Conservation (phyloP, 371 early-diverging fungal species). For the Capillidium rhysosporum region DNA sequence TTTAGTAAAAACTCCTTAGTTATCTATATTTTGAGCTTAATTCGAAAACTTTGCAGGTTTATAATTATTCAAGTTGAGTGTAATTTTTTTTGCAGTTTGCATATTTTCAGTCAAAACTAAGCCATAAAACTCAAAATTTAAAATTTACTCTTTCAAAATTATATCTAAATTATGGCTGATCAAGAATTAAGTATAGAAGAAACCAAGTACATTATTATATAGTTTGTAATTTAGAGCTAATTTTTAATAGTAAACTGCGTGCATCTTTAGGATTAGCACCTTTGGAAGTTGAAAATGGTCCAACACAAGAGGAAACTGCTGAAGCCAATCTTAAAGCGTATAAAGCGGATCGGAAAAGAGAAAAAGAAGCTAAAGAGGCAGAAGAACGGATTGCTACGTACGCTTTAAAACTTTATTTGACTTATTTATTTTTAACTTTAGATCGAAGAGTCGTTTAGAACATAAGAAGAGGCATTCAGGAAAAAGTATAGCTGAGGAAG, state of each 20-base stretch:
- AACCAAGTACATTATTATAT: not conserved
- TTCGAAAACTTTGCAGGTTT: too few relatives aligned
- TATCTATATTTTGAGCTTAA: too few relatives aligned
- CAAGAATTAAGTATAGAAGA: not conserved
- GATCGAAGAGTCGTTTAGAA: conserved; percentile 33
- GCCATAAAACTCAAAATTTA: too few relatives aligned
- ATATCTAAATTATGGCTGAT: not conserved
- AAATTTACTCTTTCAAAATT: too few relatives aligned
- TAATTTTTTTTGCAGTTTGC: too few relatives aligned
- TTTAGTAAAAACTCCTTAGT: too few relatives aligned
- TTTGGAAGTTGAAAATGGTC: conserved; percentile 21
- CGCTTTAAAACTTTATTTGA: too few relatives aligned
- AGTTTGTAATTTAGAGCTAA: not conserved
- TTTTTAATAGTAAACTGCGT: conserved; percentile 24
- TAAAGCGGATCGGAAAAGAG: conserved; percentile 24
- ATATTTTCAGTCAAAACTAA: too few relatives aligned
- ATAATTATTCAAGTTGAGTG: too few relatives aligned
- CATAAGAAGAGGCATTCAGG: conserved; percentile 33
- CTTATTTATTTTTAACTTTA: conserved; percentile 8
- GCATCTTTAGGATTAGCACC: conserved; percentile 47
- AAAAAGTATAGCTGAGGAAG: conserved; percentile 50
- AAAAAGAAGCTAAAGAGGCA: conserved; percentile 21
- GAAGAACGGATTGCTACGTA: conserved; percentile 2
- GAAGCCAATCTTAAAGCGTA: conserved; percentile 24
- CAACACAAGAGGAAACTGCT: conserved; percentile 28